Conservation (phyloP, 768 basidiomycete species). For the Rhodotorula taiwanensis region DNA sequence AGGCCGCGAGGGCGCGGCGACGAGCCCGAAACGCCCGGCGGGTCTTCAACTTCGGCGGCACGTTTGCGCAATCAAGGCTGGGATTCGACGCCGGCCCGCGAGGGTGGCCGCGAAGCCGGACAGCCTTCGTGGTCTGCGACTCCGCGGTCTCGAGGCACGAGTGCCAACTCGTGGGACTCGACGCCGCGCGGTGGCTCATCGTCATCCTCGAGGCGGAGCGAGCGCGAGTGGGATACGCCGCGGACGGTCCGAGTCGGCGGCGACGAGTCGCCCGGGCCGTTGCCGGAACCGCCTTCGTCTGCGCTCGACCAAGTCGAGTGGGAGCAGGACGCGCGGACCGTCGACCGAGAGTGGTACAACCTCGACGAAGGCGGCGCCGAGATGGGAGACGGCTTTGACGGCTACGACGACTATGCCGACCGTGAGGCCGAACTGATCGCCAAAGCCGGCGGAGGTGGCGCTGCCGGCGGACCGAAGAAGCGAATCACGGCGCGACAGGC, state of each 20-base stretch:
- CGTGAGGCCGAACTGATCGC: constrained; percentile 45
- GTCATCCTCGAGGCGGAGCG: too few relatives aligned
- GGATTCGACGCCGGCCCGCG: constrained; percentile 75
- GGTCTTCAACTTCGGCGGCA: constrained; percentile 51
- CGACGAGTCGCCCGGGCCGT: constrained; percentile 37
- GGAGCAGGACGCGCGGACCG: constrained; percentile 88
- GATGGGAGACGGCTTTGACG: constrained; percentile 64
- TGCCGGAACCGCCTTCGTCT: constrained; percentile 15
- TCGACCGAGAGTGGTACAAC: constrained; percentile 92
- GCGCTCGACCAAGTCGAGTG: constrained; percentile 58
- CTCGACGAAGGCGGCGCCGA: constrained; percentile 75
- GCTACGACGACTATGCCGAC: constrained; percentile 72
- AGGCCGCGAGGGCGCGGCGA: constrained; percentile 54
- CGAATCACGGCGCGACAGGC: constrained; percentile 90
- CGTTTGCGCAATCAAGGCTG: constrained; percentile 86
- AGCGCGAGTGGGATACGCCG: constrained; percentile 41
- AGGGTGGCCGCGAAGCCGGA: constrained; percentile 1
- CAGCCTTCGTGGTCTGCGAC: constrained; percentile 35
- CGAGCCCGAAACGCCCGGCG: constrained; percentile 27
- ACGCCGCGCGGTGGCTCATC: constrained; percentile 35
- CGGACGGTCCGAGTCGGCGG: constrained; percentile 31
- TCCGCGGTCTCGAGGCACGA: constrained; percentile 18
- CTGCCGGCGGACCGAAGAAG: constrained; percentile 50
- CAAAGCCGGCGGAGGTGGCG: constrained; percentile 38
- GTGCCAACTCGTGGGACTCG: constrained; percentile 28